Conservation (phyloP, 1,139 yeast species). For the Tardiomyces digboiensis region DNA sequence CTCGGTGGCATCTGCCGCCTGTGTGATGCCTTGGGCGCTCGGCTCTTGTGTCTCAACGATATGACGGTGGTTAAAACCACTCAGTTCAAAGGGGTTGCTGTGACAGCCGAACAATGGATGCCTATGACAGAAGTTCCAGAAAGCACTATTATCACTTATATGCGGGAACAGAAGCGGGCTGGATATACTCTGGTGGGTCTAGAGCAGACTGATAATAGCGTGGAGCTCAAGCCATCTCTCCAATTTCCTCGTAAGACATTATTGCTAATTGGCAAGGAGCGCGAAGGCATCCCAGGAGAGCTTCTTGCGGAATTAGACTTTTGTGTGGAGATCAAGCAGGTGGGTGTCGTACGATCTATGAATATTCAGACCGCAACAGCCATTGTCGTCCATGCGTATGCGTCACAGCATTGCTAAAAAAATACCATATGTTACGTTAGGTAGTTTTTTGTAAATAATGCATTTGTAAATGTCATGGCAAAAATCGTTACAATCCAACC, state of each 20-base stretch:
- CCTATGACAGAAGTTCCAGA: conserved; percentile 77
- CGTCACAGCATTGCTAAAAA: conserved; percentile 58
- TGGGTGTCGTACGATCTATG: conserved; percentile 90
- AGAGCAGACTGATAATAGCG: conserved; percentile 86
- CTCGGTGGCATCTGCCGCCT: conserved; percentile 90
- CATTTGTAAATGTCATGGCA: no score
- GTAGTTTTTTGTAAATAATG: no score
- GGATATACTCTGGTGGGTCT: conserved; percentile 86
- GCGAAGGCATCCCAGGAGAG: conserved; percentile 88
- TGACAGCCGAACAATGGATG: conserved; percentile 95
- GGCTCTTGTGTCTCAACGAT: conserved; percentile 69
- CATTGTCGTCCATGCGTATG: conserved; percentile 83
- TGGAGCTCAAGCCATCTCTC: conserved; percentile 52
- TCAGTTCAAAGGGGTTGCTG: conserved; percentile 81
- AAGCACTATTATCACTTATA: conserved; percentile 42
- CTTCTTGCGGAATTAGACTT: conserved; percentile 72
- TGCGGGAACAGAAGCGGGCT: conserved; percentile 55
- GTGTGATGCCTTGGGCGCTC: conserved; percentile 90
- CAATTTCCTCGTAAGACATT: conserved; percentile 73
- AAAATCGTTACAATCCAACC: no score
- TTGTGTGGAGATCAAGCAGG: conserved; percentile 87
- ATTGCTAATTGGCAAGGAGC: conserved; percentile 74
- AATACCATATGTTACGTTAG: no score
- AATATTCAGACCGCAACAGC: conserved; percentile 97
- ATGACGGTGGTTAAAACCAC: conserved; percentile 48